phyloP scores from a whole-genome alignment of 2,329 filamentous ascomycete genomes.

The Ophiocordyceps camponoti-leonardi region DNA sequence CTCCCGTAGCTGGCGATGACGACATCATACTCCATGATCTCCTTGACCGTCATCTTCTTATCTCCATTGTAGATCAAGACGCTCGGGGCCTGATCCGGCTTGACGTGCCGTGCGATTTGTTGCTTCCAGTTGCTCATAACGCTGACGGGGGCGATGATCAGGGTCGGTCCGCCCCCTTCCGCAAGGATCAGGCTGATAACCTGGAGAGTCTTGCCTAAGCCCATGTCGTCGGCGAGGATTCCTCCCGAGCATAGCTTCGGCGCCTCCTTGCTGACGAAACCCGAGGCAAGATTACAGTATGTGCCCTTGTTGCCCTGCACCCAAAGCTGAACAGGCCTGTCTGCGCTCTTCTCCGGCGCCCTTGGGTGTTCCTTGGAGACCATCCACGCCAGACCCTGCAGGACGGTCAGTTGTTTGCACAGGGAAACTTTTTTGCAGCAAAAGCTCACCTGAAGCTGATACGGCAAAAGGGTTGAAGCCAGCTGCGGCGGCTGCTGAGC shows the following conservation, averaged over 20 bases:
- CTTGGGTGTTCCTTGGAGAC: slow-evolving; percentile 54
- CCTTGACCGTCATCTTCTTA: slow-evolving; percentile 34
- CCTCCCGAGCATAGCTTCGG: slow-evolving; percentile 61
- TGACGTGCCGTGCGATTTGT: slow-evolving; percentile 59
- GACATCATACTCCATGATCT: slow-evolving; percentile 52
- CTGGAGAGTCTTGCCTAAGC: slow-evolving; percentile 76
- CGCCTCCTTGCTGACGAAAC: slow-evolving; percentile 38
- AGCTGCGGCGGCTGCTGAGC: slow-evolving; percentile 50
- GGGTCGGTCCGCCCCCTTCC: slow-evolving; percentile 40
- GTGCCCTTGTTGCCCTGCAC: slow-evolving; percentile 28
- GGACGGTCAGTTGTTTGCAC: slow-evolving; percentile 4
- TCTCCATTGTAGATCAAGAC: slow-evolving; percentile 60
- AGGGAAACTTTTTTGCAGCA: no score
- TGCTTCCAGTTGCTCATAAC: slow-evolving; percentile 86
- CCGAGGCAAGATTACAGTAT: slow-evolving; percentile 45
- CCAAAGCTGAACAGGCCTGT: slow-evolving; percentile 61
- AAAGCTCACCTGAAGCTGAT: slow-evolving; percentile 45
- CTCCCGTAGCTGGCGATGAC: slow-evolving; percentile 77
- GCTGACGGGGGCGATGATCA: slow-evolving; percentile 67
- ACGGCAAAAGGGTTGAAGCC: slow-evolving; percentile 53
- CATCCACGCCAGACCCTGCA: slow-evolving; percentile 67
- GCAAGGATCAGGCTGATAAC: slow-evolving; percentile 62
- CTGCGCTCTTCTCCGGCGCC: slow-evolving; percentile 39
- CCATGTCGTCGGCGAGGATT: slow-evolving; percentile 82
- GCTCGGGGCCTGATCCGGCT: slow-evolving; percentile 40